Conservation (phyloP, 2,329 filamentous ascomycete species). For the Geosmithia morbida region DNA sequence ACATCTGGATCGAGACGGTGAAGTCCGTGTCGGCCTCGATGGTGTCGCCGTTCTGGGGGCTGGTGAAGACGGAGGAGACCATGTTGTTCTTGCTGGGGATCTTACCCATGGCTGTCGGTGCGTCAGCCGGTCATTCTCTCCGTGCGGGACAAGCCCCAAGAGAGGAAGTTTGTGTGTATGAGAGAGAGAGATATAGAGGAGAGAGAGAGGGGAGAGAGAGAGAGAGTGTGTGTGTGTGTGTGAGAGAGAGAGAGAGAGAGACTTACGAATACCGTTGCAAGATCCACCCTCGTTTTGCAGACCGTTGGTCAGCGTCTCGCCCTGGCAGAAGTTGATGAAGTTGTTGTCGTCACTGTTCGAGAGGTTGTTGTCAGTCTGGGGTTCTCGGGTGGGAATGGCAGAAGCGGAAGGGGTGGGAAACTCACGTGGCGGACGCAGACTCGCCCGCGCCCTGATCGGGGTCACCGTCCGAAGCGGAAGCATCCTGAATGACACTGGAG, state of each 20-base stretch:
- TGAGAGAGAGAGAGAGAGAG: no score
- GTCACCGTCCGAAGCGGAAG: slow-evolving; percentile 26
- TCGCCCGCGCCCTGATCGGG: slow-evolving; percentile 24
- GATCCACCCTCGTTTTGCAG: slow-evolving; percentile 41
- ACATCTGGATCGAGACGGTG: slow-evolving; percentile 33
- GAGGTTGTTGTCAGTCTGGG: slow-evolving; percentile 4
- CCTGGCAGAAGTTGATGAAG: slow-evolving; percentile 49
- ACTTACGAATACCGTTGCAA: slow-evolving; percentile 48
- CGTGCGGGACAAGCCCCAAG: no score
- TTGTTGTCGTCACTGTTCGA: slow-evolving; percentile 38
- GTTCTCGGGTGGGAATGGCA: neutral
- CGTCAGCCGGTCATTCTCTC: no score
- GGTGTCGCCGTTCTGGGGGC: slow-evolving; percentile 35
- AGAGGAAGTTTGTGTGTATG: no score
- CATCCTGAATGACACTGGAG: slow-evolving; percentile 28
- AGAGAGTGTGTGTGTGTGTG: no score
- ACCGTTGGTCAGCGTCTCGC: slow-evolving; percentile 43
- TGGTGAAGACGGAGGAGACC: slow-evolving; percentile 40
- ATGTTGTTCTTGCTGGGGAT: slow-evolving; percentile 40
- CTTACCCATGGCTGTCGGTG: slow-evolving; percentile 37
- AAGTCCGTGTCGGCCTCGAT: slow-evolving; percentile 33
- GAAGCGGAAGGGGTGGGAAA: neutral
- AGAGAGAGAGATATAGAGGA: no score
- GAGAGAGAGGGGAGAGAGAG: no score
- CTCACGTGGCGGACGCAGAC: slow-evolving; percentile 27